phyloP scores from a whole-genome alignment of 805 yeast species.

The Hanseniaspora nectarophila region DNA sequence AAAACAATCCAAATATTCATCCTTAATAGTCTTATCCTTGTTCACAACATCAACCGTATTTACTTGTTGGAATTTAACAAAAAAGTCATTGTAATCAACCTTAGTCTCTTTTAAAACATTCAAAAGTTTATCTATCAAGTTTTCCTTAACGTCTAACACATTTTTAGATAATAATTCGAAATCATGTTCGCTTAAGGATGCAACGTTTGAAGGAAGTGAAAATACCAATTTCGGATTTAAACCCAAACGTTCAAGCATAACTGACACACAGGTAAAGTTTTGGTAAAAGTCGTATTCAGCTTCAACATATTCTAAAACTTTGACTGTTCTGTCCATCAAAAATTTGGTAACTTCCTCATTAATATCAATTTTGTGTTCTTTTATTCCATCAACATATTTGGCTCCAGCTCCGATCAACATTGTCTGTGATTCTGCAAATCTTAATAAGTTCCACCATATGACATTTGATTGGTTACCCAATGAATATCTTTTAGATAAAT shows the following conservation, averaged over 20 bases:
- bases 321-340: constrained; percentile 49
- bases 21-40: constrained; percentile 18
- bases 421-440: constrained; percentile 73
- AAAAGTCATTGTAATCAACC: constrained; percentile 72
- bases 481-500: constrained; percentile 55
- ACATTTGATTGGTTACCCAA: constrained; percentile 76
- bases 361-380: constrained; percentile 29
- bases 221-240: constrained; percentile 23
- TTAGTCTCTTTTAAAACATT: constrained; percentile 48
- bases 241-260: constrained; percentile 43
- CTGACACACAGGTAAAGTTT: constrained; percentile 42
- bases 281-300: constrained; percentile 54
- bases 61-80: constrained; percentile 46
- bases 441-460: constrained; percentile 84
- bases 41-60: constrained; percentile 30
- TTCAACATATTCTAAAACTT: constrained; percentile 51
- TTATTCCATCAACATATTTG: constrained; percentile 34
- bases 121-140: constrained; percentile 47
- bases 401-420: constrained; percentile 68
- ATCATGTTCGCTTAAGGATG: background rate
- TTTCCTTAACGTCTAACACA: constrained; percentile 19
- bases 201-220: constrained; percentile 42
- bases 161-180: constrained; percentile 10
- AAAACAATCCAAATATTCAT: constrained; percentile 23
- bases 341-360: constrained; percentile 40